Base-by-base conservation (phyloP, 768 basidiomycete genomes). In the Amyloporia xantha region DNA sequence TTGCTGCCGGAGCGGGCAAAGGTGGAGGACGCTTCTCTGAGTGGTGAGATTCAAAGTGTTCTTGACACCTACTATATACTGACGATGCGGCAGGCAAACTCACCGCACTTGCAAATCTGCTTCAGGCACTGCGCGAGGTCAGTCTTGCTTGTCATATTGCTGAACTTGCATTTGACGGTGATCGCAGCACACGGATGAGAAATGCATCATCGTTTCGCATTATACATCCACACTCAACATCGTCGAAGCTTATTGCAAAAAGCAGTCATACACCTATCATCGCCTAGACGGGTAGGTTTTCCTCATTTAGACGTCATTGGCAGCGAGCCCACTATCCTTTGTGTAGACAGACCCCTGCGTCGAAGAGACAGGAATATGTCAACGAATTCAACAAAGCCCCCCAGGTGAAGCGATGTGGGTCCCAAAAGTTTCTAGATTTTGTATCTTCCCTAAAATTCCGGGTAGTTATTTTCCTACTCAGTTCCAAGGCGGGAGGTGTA, bases 131-230 rank as follows among this genome's bases (percentile, higher is more conserved):
- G 44, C 73, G 74, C 46, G 73, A 79, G 64, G 89, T 86, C 49
- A 33, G 49, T 12, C 24, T 20, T 28, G 10, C 10, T 25, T 28
- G 3, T 28, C n/a, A 21, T 39, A 23, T 44, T 23, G 2, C 28
- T 48, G 15, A 44, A 6, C 17, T 19, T 38, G 12, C 23, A 49
- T 44, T 42, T 7, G n/a, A n/a, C n/a, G n/a, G n/a, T n/a, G n/a
- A n/a, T n/a, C n/a, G 17, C 50, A 90, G 83, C 69, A 72, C 28
- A 92, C 90, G 0, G 82, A 87, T 35, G 95, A 99, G 68, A 99
- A 99, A 77, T 87, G 91, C 58, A 86, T 97, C 27, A 68, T 99
- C 36, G 90, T 95, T 27, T 97, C 93, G n/a, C 94, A 98, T 62
- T 99, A 88, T 60, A 98, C 94, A 0, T 85, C 87, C 4, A 96